phyloP scores from a whole-genome alignment of 78 protist species.

The Cyanophora paradoxa region DNA sequence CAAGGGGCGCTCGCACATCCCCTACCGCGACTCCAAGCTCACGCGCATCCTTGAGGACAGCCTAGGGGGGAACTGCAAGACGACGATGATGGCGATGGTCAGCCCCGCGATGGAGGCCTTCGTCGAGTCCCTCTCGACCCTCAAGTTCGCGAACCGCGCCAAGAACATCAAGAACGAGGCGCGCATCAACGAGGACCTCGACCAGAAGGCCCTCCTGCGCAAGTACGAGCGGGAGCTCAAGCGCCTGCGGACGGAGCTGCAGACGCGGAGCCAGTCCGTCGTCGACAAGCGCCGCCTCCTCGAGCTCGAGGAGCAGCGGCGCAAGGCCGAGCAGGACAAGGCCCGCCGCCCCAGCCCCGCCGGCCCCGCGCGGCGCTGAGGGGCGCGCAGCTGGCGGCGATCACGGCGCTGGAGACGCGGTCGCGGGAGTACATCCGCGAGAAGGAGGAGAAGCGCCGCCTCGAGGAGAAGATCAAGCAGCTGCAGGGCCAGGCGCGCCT shows the following conservation, averaged over 20 bases:
- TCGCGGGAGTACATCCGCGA: slow-evolving; percentile 19
- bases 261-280: background rate
- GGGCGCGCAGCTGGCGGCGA: slow-evolving; percentile 20
- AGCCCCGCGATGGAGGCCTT: slow-evolving; percentile 45
- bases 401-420: slow-evolving; percentile 24
- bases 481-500: background rate
- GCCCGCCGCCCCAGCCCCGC: no score
- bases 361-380: no score
- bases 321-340: slow-evolving; percentile 38
- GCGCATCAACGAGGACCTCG: slow-evolving; percentile 51
- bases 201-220: slow-evolving; percentile 28
- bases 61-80: slow-evolving; percentile 62
- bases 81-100: slow-evolving; percentile 63
- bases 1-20: slow-evolving; percentile 33
- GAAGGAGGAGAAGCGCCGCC: slow-evolving; percentile 23
- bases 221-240: slow-evolving; percentile 44
- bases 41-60: slow-evolving; percentile 73
- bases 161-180: slow-evolving; percentile 63
- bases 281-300: slow-evolving; percentile 32
- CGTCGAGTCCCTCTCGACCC: slow-evolving; percentile 40
- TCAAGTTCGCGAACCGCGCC: slow-evolving; percentile 68
- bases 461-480: slow-evolving; percentile 26
- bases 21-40: slow-evolving; percentile 72
- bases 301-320: slow-evolving; percentile 51
- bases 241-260: slow-evolving; percentile 31